Percentiles rank a stretch among this genome's conserved stretches.
Evolutionary conservation across 352 stramenopile genomes (phyloP).

Genomic region (Phytophthora fragariae): DNA sequence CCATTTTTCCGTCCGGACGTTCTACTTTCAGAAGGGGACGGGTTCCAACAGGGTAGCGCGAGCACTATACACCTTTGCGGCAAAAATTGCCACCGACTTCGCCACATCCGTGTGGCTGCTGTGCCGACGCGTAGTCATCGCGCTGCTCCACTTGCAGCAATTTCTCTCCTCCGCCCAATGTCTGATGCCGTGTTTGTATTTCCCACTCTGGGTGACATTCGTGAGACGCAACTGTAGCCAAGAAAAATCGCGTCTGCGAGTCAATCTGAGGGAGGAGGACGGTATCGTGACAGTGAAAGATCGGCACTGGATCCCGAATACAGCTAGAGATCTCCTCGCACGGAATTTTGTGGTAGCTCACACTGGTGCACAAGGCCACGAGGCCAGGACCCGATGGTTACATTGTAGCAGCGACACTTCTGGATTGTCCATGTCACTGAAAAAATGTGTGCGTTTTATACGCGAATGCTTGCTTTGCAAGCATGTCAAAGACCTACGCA

Average conservation of each 20-base stretch:
- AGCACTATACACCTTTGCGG: too few species aligned
- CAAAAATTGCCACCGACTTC: too few species aligned
- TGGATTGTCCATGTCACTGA: background rate
- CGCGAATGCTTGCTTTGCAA: slow-evolving; percentile 19
- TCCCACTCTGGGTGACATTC: slow-evolving; percentile 4
- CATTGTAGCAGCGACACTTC: slow-evolving; percentile 2
- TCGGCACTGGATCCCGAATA: slow-evolving; percentile 1
- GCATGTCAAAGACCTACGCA: slow-evolving; percentile 14
- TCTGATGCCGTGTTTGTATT: slow-evolving; percentile 7
- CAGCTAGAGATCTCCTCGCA: slow-evolving; percentile 13
- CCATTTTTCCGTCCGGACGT: too few species aligned
- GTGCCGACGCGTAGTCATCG: slow-evolving; percentile 10
- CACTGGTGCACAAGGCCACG: slow-evolving; percentile 13
- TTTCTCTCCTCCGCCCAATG: slow-evolving; percentile 5
- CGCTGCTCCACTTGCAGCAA: background rate
- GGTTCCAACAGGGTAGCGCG: too few species aligned
- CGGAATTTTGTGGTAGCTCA: slow-evolving; percentile 19
- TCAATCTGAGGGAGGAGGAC: slow-evolving; percentile 9
- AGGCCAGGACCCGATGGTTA: slow-evolving; percentile 1
- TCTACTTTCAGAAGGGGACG: too few species aligned
- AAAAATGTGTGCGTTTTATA: background rate
- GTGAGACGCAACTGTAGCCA: background rate
- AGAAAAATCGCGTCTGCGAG: background rate
- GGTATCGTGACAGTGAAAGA: background rate
- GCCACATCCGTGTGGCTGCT: background rate